Evolutionary conservation across 345 rosid genomes (phyloP), one percentile per base, ranked within the genome.

Genomic region (Gossypium bickii): DNA sequence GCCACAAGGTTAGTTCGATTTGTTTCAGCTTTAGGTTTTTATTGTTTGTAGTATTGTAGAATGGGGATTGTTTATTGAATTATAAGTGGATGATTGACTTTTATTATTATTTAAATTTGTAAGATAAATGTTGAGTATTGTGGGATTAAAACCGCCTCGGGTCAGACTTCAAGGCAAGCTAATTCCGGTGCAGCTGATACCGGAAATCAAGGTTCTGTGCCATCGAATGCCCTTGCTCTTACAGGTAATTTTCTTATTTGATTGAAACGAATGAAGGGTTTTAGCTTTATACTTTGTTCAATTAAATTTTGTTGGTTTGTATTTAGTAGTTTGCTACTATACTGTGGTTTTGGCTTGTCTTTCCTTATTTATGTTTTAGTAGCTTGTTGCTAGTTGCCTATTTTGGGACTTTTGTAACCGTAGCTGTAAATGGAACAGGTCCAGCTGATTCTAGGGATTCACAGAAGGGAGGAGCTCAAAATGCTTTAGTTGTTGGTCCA

Each of bases 401-500:
- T 52, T 17, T 5, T 61, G 47, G 48, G 58, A 49, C 25, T 49
- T 73, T 3, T 48, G 7, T 48, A 47, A 24, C 43, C 16, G 44
- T 15, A 51, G 1, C 73, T 27, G 25, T 71, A 9, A 34, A 34
- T 59, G 53, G 51, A 13, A 75, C 79, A 94, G 98, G 96, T 71
- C 85, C 90, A 44, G 91, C 83, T 76, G 87, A 80, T 70, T 86
- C 93, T 47, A 83, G 76, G 77, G 82, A 79, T 83, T 58, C 79
- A n/a, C 89, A 80, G 18, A 87, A 83, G 85, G 78, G 83, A 67
- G 88, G 79, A 58, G 72, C 84, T 51, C 93, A 88, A 77, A 95
- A 80, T 82, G 88, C 97, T 61, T 75, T 91, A 64, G 86, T 84
- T 76, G 90, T 89, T 83, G 99, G 97, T 81, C 98, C 98, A 76